Evolutionary conservation across 2,329 filamentous ascomycete genomes (phyloP).

Genomic region (Ophiosphaerella korrae): DNA sequence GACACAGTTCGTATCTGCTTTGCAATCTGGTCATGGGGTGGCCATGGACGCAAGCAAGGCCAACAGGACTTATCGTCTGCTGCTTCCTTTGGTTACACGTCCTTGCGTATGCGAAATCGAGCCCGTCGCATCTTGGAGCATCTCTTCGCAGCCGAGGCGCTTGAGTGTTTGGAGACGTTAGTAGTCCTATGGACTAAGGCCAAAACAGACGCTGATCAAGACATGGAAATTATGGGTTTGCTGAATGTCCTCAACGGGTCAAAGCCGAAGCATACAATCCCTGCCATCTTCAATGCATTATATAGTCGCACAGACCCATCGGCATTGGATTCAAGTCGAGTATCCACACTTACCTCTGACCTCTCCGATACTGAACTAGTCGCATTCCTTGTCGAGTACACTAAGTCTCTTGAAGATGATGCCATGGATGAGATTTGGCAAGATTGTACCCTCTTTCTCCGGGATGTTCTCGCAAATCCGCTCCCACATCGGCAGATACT

Average conservation of each 20-base stretch:
- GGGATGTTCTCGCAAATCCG: constrained; percentile 88
- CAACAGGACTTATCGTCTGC: constrained; percentile 69
- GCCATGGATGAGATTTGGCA: constrained; percentile 98
- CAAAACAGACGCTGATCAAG: constrained; percentile 56
- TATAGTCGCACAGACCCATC: constrained; percentile 90
- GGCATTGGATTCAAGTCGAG: constrained; percentile 76
- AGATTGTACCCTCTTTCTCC: constrained; percentile 89
- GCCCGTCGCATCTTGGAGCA: constrained; percentile 88
- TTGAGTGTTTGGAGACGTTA: constrained; percentile 92
- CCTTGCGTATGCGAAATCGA: constrained; percentile 86
- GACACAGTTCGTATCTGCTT: constrained; percentile 93
- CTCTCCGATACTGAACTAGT: constrained; percentile 83
- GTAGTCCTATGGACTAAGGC: constrained; percentile 78
- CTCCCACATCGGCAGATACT: constrained; percentile 93
- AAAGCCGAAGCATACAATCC: constrained; percentile 86
- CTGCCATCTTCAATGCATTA: constrained; percentile 92
- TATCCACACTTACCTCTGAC: constrained; percentile 86
- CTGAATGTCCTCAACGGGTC: constrained; percentile 91
- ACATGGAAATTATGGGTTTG: constrained; percentile 76
- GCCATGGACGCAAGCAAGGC: constrained; percentile 63
- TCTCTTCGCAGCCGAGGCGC: constrained; percentile 85
- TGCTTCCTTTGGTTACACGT: constrained; percentile 89
- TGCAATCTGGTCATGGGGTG: constrained; percentile 91
- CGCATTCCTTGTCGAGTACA: constrained; percentile 88
- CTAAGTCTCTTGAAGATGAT: constrained; percentile 89